phyloP scores from a whole-genome alignment of 2,329 filamentous ascomycete species.

The Colletotrichum aenigma region DNA sequence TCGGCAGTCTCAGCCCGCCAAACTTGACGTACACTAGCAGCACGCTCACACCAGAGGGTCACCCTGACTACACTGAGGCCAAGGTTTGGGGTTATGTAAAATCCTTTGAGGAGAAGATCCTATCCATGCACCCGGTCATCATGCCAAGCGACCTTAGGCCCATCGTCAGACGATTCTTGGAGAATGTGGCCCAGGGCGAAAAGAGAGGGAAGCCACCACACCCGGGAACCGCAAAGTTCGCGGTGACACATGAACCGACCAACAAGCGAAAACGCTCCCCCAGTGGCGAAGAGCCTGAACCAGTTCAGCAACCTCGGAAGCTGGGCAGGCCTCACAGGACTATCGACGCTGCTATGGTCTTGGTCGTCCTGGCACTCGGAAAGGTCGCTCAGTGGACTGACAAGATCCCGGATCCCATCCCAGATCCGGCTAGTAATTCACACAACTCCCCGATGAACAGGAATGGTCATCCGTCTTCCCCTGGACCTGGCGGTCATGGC shows the following conservation, averaged over 20 bases:
- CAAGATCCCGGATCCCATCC: conserved; percentile 57
- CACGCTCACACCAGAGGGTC: conserved; percentile 49
- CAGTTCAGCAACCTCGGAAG: conserved; percentile 29
- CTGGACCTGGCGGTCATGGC: conserved; percentile 45
- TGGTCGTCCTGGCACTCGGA: conserved; percentile 84
- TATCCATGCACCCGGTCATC: conserved; percentile 70
- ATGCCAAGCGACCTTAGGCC: conserved; percentile 55
- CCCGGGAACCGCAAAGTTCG: conserved; percentile 33
- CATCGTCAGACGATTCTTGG: conserved; percentile 58
- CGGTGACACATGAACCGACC: neutral
- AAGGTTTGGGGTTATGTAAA: conserved; percentile 59
- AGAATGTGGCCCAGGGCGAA: conserved; percentile 41
- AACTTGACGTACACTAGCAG: conserved; percentile 37
- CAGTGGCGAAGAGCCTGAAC: conserved; percentile 19
- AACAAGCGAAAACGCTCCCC: conserved; percentile 63
- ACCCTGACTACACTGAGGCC: conserved; percentile 56
- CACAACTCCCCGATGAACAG: conserved; percentile 39
- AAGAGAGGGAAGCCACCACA: conserved; percentile 9
- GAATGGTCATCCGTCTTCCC: conserved; percentile 57
- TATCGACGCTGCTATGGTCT: conserved; percentile 79
- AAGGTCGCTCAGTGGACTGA: conserved; percentile 72
- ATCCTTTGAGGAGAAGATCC: conserved; percentile 64
- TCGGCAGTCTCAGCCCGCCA: conserved; percentile 54
- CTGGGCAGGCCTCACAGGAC: conserved; percentile 64
- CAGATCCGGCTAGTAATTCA: conserved; percentile 38